phyloP scores from a whole-genome alignment of 1,284 basidiomycete species.

The Austroboletus novae-zelandiae region DNA sequence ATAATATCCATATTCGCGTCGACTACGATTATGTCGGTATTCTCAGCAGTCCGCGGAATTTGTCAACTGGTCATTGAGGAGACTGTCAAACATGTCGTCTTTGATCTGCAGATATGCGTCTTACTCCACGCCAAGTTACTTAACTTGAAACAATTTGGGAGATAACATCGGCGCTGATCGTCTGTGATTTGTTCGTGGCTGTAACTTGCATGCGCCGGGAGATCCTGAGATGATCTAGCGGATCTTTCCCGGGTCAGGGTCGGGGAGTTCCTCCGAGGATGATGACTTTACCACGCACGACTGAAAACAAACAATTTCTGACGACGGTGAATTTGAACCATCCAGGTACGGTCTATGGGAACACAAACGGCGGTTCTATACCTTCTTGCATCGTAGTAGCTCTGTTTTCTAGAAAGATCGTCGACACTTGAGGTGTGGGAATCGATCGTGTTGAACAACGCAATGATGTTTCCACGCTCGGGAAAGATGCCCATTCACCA shows the following conservation, averaged over 20 bases:
- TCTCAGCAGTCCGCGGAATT: background rate
- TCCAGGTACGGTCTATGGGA: too few species aligned
- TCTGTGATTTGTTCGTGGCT: background rate
- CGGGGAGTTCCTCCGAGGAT: background rate
- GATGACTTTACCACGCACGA: background rate
- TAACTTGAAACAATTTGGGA: background rate
- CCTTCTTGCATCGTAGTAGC: too few species aligned
- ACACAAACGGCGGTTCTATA: too few species aligned
- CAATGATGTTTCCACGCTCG: too few species aligned
- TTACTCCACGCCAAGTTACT: too few species aligned
- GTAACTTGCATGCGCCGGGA: background rate
- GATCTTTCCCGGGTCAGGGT: background rate
- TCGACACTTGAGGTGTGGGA: too few species aligned
- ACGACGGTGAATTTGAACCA: too few species aligned
- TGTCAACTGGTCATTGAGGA: background rate
- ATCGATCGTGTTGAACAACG: too few species aligned
- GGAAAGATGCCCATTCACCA: too few species aligned
- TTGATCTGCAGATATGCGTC: background rate
- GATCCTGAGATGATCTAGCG: background rate
- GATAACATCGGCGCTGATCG: background rate
- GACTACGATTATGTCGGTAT: background rate
- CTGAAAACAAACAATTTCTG: too few species aligned
- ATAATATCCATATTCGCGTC: slow-evolving; percentile 3
- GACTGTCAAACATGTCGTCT: background rate
- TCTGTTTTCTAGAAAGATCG: too few species aligned